Conservation (phyloP, 2,329 filamentous ascomycete species). For the Coniella lustricola region DNA sequence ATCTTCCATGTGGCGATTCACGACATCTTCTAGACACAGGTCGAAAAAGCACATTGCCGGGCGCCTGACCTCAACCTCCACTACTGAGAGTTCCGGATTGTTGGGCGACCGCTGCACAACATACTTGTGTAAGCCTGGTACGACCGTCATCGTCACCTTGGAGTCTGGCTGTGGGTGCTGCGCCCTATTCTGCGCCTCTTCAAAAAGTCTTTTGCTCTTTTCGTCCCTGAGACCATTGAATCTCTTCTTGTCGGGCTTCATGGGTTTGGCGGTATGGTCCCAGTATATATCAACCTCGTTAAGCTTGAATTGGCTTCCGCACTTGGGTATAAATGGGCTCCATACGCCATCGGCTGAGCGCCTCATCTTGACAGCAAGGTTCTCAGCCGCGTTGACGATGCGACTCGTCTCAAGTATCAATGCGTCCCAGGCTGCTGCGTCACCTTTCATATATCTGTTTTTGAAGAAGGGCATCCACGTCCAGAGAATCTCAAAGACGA, state of each 20-base stretch:
- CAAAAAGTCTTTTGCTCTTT: too few relatives aligned
- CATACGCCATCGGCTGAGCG: conserved; percentile 1
- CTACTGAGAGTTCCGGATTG: neutral
- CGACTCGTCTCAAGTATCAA: neutral
- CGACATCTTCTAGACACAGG: neutral
- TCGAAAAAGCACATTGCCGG: conserved; percentile 5
- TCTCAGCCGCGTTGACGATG: neutral
- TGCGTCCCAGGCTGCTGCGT: neutral
- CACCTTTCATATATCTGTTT: neutral
- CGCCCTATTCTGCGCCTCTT: too few relatives aligned
- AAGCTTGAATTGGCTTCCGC: neutral
- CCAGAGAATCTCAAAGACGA: neutral
- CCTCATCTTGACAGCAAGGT: conserved; percentile 3
- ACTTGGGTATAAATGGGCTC: conserved; percentile 3
- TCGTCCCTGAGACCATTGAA: too few relatives aligned
- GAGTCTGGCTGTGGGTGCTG: neutral
- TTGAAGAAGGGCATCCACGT: neutral
- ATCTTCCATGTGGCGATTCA: neutral
- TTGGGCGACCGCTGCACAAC: neutral
- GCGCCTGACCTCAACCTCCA: neutral
- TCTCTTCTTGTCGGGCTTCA: too few relatives aligned
- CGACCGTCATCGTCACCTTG: neutral
- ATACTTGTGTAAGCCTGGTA: conserved; percentile 4
- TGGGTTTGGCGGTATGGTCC: too few relatives aligned
- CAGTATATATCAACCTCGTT: neutral